Conservation (phyloP, 2,329 filamentous ascomycete species). For the Orbilia ellipsospora region DNA sequence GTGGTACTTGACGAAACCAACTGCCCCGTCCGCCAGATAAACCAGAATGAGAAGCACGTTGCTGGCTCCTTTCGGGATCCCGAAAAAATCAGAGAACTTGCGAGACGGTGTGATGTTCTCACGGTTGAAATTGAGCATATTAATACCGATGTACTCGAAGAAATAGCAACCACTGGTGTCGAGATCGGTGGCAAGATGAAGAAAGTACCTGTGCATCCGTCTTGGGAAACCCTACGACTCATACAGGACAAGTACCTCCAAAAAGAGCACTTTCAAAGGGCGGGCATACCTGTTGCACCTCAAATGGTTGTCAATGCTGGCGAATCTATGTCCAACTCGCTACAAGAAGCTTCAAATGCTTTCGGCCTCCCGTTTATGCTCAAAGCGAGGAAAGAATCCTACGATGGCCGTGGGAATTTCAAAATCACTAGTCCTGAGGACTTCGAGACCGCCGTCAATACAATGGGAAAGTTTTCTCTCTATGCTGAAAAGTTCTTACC, state of each 20-base stretch:
- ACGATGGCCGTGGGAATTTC: conserved; percentile 86
- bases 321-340: conserved; percentile 67
- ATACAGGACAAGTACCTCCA: conserved; percentile 96
- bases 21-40: conserved; percentile 87
- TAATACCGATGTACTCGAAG: conserved; percentile 87
- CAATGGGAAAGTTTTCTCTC: conserved; percentile 67
- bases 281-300: conserved; percentile 77
- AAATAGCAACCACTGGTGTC: conserved; percentile 72
- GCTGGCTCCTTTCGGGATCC: conserved; percentile 89
- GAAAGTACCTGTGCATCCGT: conserved; percentile 72
- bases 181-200: conserved; percentile 16
- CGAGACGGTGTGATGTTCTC: conserved; percentile 79
- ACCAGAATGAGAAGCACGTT: conserved; percentile 77
- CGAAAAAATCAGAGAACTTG: conserved; percentile 81
- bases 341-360: conserved; percentile 70
- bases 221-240: conserved; percentile 83
- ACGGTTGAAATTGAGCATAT: conserved; percentile 98
- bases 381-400: conserved; percentile 88
- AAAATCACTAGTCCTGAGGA: conserved; percentile 73
- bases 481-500: conserved; percentile 92
- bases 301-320: conserved; percentile 71
- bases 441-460: conserved; percentile 73
- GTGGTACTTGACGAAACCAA: conserved; percentile 81
- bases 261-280: conserved; percentile 79
- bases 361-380: conserved; percentile 91